These are phyloP conservation scores for Coemansia javaensis DNA, from an alignment of 192 early-diverging fungal species.

Conservation along the genomic window DNA sequence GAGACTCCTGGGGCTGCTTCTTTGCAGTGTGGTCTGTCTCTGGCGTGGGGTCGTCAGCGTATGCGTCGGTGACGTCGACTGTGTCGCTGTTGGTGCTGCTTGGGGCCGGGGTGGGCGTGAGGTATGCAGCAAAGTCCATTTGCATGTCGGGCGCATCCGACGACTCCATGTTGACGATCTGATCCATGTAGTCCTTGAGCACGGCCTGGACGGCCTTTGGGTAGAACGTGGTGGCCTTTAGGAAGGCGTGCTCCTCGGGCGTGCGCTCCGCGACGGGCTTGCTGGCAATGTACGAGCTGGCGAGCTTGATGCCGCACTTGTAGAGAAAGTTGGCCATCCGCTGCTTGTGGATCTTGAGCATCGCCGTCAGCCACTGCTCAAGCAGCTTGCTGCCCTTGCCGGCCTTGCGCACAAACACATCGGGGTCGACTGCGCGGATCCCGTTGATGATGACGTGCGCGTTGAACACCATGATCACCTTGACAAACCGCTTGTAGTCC, in stretches of 20 bases:
- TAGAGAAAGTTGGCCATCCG: constrained; percentile 23
- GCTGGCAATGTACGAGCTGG: constrained; percentile 8
- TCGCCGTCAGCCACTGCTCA: constrained; percentile 31
- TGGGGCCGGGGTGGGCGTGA: not conserved
- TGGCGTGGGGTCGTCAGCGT: too few relatives aligned
- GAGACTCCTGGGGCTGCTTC: too few relatives aligned
- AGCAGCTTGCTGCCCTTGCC: constrained; percentile 28
- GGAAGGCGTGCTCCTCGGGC: not conserved
- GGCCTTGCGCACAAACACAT: constrained; percentile 6
- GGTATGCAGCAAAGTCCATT: too few relatives aligned
- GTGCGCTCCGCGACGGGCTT: constrained; percentile 3
- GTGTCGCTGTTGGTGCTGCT: not conserved
- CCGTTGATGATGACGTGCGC: not conserved
- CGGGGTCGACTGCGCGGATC: not conserved
- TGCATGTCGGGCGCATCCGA: too few relatives aligned
- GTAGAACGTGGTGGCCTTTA: not conserved
- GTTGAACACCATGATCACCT: constrained; percentile 23
- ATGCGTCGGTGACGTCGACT: too few relatives aligned
- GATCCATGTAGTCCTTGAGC: constrained; percentile 11
- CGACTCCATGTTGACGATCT: constrained; percentile 9
- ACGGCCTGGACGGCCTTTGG: constrained; percentile 2
- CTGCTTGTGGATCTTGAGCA: constrained; percentile 22
- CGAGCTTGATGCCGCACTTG: constrained; percentile 14
- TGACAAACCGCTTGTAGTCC: constrained; percentile 37
- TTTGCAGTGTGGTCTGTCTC: too few relatives aligned